A percentile compares a stretch with the other conserved stretches of the same genome.
Conservation (phyloP, 495 filamentous ascomycete species). For the Aspergillus steynii region DNA sequence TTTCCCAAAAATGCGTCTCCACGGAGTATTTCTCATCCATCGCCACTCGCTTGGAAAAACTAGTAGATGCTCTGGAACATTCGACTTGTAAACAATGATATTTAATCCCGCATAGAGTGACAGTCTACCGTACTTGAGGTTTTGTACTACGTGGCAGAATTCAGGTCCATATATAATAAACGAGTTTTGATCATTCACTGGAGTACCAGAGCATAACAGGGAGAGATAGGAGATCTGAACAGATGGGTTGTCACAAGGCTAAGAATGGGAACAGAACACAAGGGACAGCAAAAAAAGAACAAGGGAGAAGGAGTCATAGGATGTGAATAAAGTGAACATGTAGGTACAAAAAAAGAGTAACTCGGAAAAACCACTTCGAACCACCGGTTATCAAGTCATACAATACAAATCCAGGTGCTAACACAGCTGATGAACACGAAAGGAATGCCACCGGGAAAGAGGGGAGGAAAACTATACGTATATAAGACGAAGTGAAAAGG, state of each 20-base stretch:
- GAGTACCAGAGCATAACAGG: conserved; percentile 10
- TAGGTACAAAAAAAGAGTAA: conserved; percentile 3
- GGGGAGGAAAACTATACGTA: conserved; percentile 1
- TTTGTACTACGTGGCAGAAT: neutral
- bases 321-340: neutral
- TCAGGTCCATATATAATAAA: neutral
- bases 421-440: conserved; percentile 13
- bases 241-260: conserved; percentile 15
- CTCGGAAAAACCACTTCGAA: neutral
- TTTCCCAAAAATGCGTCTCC: neutral
- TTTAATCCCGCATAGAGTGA: neutral
- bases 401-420: conserved; percentile 23
- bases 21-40: too few species aligned
- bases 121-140: neutral
- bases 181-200: neutral
- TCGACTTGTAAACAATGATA: neutral
- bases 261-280: neutral
- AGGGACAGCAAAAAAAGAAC: conserved; percentile 1
- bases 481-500: conserved; percentile 1
- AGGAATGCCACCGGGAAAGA: conserved; percentile 11
- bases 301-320: conserved; percentile 3
- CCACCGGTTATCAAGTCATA: conserved; percentile 7
- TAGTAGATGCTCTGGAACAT: too few species aligned
- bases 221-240: conserved; percentile 14
- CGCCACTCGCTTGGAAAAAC: too few species aligned